phyloP scores from a whole-genome alignment of 495 filamentous ascomycete genomes.

The Mycothermus thermophilus region DNA sequence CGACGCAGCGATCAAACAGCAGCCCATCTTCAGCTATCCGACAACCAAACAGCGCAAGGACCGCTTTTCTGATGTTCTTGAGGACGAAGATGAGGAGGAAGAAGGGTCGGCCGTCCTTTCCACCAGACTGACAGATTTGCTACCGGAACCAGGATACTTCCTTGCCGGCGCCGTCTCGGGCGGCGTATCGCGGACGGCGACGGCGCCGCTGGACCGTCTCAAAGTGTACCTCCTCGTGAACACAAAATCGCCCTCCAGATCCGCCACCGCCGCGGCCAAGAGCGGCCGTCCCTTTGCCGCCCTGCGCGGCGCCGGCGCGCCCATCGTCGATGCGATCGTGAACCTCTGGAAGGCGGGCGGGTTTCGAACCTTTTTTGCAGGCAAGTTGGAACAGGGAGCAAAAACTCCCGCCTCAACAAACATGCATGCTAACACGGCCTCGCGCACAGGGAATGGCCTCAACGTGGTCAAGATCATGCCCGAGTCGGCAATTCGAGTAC shows the following conservation, averaged over 20 bases:
- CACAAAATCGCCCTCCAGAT: constrained; percentile 45
- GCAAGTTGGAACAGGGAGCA: too few relatives aligned
- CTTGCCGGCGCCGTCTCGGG: constrained; percentile 87
- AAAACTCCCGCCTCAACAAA: too few relatives aligned
- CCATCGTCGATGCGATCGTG: constrained; percentile 55
- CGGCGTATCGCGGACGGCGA: constrained; percentile 81
- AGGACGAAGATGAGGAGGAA: constrained; percentile 19
- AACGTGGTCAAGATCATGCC: constrained; percentile 98
- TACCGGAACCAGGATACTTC: constrained; percentile 81
- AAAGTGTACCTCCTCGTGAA: constrained; percentile 97
- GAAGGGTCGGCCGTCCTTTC: constrained; percentile 24
- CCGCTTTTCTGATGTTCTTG: constrained; percentile 15
- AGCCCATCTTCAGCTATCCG: constrained; percentile 12
- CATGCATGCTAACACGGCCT: too few relatives aligned
- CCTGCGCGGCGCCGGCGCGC: constrained; percentile 48
- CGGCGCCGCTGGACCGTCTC: constrained; percentile 87
- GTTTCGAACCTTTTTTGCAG: constrained; percentile 86
- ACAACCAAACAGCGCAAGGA: too few relatives aligned
- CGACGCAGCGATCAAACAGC: constrained; percentile 10
- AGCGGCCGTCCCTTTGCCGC: constrained; percentile 54
- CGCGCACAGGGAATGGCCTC: constrained; percentile 90
- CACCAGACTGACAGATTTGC: constrained; percentile 37
- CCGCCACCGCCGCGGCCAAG: constrained; percentile 51
- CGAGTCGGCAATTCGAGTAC: constrained; percentile 75
- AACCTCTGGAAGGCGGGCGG: constrained; percentile 78